Evolutionary conservation across 2,329 filamentous ascomycete genomes (phyloP), one percentile per base, ranked within the genome.

Genomic region (Ophiostoma sp.): DNA sequence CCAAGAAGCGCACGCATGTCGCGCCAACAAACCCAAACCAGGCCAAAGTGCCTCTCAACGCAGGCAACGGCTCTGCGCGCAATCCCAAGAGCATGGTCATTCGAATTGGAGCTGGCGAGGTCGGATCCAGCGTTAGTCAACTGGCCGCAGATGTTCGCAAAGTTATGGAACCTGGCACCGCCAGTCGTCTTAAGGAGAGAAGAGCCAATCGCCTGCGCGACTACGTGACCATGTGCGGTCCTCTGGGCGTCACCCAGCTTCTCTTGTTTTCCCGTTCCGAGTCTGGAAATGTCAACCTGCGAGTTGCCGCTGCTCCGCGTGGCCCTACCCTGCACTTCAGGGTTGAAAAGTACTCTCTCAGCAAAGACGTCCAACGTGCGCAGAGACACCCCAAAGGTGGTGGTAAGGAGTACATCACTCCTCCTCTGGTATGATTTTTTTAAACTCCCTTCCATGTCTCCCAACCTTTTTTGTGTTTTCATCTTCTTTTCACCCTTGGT

Each of bases 1-100:
- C 87, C 66, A 97, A 97, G 83, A 96, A 94, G 85, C 88, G 92
- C 77, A 97, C 93, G 70, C 93, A 97, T 78, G 79, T 89, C 67
- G 87, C 89, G 70, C 86, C 89, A 66, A 84, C 82, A 71, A 86
- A 86, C 73, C 84, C 85, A 66, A 74, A 70, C 66, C 85, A 85
- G 74, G 78, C 81, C 71, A 80, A 84, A 74, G 74, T 82, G 74
- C 74, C 80, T 72, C 72, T 82, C 75, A 84, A 84, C 72, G 81
- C 83, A 60, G 84, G 86, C 69, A 87, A 88, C 78, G 84, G 86
- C 69, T 85, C 87, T 38, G 83, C 85, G 67, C 87, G 88, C 72
- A 84, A 88, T 66, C 95, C 95, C 45, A 97, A 97, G 84, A 96
- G 90, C 77, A 97, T 99, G 94, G 94, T 99, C 69, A 97, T 99